Evolutionary conservation across 2,329 filamentous ascomycete genomes (phyloP).

Genomic region (Colletotrichum camelliae): DNA sequence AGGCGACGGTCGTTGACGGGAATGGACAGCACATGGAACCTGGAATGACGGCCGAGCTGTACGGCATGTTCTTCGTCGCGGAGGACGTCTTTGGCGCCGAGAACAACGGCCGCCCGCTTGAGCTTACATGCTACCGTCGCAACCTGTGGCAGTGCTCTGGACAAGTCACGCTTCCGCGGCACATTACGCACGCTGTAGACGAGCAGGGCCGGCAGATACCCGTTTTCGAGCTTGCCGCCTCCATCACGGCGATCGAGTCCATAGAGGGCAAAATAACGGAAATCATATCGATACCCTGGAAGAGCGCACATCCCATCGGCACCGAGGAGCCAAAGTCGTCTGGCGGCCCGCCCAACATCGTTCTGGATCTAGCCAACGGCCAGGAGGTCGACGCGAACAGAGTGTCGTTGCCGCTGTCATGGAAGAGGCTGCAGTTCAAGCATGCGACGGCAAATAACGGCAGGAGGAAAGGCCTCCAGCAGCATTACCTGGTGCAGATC

Average conservation of each 20-base stretch:
- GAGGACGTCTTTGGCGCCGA: constrained; percentile 77
- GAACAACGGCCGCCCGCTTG: constrained; percentile 64
- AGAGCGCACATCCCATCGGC: constrained; percentile 68
- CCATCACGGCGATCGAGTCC: constrained; percentile 86
- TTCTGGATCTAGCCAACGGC: constrained; percentile 60
- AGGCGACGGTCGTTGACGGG: constrained; percentile 69
- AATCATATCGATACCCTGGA: constrained; percentile 97
- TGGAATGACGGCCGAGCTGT: constrained; percentile 75
- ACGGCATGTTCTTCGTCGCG: constrained; percentile 89
- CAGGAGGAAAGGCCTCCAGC: constrained; percentile 89
- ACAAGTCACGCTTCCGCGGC: constrained; percentile 78
- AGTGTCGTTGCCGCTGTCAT: constrained; percentile 83
- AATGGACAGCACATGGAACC: constrained; percentile 63
- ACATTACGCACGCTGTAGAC: constrained; percentile 69
- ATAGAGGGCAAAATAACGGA: constrained; percentile 92
- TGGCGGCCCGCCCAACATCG: constrained; percentile 57
- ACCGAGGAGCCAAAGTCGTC: constrained; percentile 54
- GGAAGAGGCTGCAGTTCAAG: constrained; percentile 95
- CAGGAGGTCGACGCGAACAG: constrained; percentile 80
- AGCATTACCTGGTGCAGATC: constrained; percentile 91
- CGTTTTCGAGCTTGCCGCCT: constrained; percentile 78
- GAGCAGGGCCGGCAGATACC: constrained; percentile 82
- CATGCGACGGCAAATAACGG: constrained; percentile 97
- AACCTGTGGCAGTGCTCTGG: constrained; percentile 97
- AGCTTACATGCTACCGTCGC: constrained; percentile 92